Evolutionary conservation across 1,284 basidiomycete species (phyloP).

Genomic region (Malassezia sp.): DNA sequence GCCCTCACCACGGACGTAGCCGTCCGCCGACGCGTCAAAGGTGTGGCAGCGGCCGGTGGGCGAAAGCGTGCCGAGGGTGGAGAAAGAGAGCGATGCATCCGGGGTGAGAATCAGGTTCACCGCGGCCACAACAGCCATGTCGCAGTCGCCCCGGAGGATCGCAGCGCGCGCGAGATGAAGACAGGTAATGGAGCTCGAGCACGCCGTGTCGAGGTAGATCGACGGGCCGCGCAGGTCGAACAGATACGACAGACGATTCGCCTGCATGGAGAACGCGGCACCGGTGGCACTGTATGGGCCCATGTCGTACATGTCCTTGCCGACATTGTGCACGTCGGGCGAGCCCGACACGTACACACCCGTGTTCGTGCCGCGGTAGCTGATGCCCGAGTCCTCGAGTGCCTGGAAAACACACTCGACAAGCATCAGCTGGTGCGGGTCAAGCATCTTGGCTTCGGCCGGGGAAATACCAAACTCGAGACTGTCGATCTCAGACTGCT

Average conservation of each 20-base stretch:
- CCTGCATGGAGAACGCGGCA: slow-evolving; percentile 15
- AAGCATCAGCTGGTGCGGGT: slow-evolving; percentile 13
- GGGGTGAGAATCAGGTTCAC: slow-evolving; percentile 14
- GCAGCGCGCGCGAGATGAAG: slow-evolving; percentile 18
- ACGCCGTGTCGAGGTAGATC: slow-evolving; percentile 20
- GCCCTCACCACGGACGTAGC: slow-evolving; percentile 21
- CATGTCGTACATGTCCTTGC: slow-evolving; percentile 18
- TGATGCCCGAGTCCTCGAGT: slow-evolving; percentile 17
- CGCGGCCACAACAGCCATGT: slow-evolving; percentile 18
- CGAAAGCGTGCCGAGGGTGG: slow-evolving; percentile 15
- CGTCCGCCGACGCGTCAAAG: slow-evolving; percentile 17
- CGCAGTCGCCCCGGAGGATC: slow-evolving; percentile 18
- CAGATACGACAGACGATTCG: slow-evolving; percentile 19
- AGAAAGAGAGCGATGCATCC: slow-evolving; percentile 14
- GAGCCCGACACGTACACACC: slow-evolving; percentile 21
- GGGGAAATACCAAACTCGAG: slow-evolving; percentile 20
- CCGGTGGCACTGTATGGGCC: slow-evolving; percentile 20
- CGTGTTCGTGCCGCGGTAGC: slow-evolving; percentile 16
- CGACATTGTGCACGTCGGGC: slow-evolving; percentile 16
- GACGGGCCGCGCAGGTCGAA: slow-evolving; percentile 20
- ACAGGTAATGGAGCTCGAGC: slow-evolving; percentile 17
- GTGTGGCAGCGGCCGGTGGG: slow-evolving; percentile 17
- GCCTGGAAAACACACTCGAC: slow-evolving; percentile 15
- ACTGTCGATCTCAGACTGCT: slow-evolving; percentile 14
- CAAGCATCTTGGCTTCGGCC: slow-evolving; percentile 12